Evolutionary conservation across 257 asterid genomes (phyloP).

Genomic region (Solanum raphanifolium): DNA sequence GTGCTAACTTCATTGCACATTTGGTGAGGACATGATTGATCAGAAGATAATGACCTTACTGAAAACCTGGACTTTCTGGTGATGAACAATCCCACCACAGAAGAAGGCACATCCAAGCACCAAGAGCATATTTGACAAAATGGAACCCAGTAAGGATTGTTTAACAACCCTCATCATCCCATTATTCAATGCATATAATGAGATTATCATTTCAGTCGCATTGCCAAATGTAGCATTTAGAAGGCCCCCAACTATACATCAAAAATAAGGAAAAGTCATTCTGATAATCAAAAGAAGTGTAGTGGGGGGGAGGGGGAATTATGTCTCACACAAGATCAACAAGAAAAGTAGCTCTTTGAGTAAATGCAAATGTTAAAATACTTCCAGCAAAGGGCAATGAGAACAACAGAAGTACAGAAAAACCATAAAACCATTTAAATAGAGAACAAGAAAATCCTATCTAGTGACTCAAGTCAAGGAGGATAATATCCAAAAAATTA

Average conservation of each 20-base stretch:
- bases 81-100: constrained; percentile 77
- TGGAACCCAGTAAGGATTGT: constrained; percentile 83
- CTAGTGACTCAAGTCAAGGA: not conserved
- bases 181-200: constrained; percentile 76
- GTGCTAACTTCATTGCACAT: not conserved
- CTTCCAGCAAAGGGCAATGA: not conserved
- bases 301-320: too few relatives aligned
- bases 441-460: not conserved
- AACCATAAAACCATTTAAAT: not conserved
- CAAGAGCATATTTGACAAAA: constrained; percentile 89
- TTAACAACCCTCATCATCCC: constrained; percentile 94
- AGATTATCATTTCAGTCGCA: constrained; percentile 93
- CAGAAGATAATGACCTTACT: constrained; percentile 45
- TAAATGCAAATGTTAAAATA: not conserved
- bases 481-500: not conserved
- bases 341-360: not conserved
- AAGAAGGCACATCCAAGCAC: constrained; percentile 97
- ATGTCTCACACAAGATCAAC: not conserved
- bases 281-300: not conserved
- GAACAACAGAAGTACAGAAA: not conserved
- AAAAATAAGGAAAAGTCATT: not conserved
- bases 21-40: not conserved
- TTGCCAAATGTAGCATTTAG: constrained; percentile 93
- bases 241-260: constrained; percentile 80
- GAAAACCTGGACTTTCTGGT: constrained; percentile 61